Evolutionary conservation across 2,329 filamentous ascomycete genomes (phyloP).

Genomic region (Tolypocladium capitatum): DNA sequence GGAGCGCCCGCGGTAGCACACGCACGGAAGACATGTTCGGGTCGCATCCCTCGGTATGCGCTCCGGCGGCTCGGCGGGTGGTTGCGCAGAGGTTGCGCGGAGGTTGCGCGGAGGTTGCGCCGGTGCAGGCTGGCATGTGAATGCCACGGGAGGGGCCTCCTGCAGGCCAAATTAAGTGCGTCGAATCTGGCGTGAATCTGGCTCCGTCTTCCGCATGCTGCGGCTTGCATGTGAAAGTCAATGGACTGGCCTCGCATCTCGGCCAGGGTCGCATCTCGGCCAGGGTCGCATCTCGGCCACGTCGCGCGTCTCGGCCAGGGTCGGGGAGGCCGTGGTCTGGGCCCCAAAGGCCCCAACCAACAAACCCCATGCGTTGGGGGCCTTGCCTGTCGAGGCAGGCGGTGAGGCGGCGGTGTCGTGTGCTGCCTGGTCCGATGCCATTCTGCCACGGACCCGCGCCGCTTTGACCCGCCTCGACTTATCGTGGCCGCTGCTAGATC

Average conservation of each 20-base stretch:
- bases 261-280: constrained; percentile 1
- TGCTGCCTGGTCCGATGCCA: background rate
- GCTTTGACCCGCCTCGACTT: too few species aligned
- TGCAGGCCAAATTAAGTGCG: background rate
- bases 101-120: too few species aligned
- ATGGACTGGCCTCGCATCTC: constrained; percentile 10
- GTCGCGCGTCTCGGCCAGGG: too few species aligned
- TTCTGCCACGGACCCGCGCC: background rate
- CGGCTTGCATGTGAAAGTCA: background rate
- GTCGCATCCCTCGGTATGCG: background rate
- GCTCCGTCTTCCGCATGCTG: too few species aligned
- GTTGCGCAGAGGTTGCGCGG: too few species aligned
- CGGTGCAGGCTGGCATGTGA: too few species aligned
- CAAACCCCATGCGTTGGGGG: constrained; percentile 6
- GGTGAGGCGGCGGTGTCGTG: constrained; percentile 4
- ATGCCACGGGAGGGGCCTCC: too few species aligned
- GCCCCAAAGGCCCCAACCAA: background rate
- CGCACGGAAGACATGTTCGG: background rate
- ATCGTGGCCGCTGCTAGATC: background rate
- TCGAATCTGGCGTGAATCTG: background rate
- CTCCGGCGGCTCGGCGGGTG: too few species aligned
- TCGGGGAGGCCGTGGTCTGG: too few species aligned
- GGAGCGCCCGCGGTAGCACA: background rate
- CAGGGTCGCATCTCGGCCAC: too few species aligned
- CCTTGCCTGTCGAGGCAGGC: constrained; percentile 6